Percentiles rank a stretch among this genome's conserved stretches.
Evolutionary conservation across 495 filamentous ascomycete species (phyloP).

Genomic region (Parmelia sp.): DNA sequence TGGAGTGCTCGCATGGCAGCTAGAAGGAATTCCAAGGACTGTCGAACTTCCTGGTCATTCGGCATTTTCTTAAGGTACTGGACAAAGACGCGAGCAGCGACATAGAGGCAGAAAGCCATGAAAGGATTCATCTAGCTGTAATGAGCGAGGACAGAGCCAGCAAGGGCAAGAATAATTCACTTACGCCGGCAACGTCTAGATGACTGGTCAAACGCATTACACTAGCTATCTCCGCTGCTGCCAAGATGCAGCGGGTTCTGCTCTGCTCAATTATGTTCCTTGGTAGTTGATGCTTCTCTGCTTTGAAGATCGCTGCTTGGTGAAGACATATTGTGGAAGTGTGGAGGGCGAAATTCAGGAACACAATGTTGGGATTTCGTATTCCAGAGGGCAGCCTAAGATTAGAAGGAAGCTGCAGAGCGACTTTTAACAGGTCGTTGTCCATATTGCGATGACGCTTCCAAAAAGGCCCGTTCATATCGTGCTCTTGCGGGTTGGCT

Average conservation of each 20-base stretch:
- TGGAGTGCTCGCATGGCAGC: constrained; percentile 85
- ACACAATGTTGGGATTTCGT: constrained; percentile 78
- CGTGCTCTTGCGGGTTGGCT: constrained; percentile 72
- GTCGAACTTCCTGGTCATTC: constrained; percentile 71
- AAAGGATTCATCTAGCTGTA: constrained; percentile 82
- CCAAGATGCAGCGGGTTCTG: constrained; percentile 86
- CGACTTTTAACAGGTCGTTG: constrained; percentile 79
- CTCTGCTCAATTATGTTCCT: constrained; percentile 75
- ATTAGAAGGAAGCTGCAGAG: constrained; percentile 73
- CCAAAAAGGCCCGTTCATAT: constrained; percentile 94
- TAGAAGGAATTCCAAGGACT: constrained; percentile 83
- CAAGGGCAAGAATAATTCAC: constrained; percentile 29
- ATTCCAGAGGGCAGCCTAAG: constrained; percentile 76
- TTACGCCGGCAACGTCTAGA: constrained; percentile 74
- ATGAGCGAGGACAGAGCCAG: constrained; percentile 25
- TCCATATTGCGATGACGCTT: constrained; percentile 85
- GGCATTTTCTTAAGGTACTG: constrained; percentile 88
- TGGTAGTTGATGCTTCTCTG: constrained; percentile 79
- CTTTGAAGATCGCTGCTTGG: constrained; percentile 96
- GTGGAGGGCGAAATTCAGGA: constrained; percentile 94
- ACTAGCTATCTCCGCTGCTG: constrained; percentile 89
- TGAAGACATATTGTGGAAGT: constrained; percentile 96
- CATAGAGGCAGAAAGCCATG: constrained; percentile 91
- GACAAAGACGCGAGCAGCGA: constrained; percentile 88
- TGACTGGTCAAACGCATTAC: constrained; percentile 96